Evolutionary conservation across 805 yeast genomes (phyloP), one percentile per base, ranked within the genome.

Genomic region (Kluyveromyces wickerhamii): DNA sequence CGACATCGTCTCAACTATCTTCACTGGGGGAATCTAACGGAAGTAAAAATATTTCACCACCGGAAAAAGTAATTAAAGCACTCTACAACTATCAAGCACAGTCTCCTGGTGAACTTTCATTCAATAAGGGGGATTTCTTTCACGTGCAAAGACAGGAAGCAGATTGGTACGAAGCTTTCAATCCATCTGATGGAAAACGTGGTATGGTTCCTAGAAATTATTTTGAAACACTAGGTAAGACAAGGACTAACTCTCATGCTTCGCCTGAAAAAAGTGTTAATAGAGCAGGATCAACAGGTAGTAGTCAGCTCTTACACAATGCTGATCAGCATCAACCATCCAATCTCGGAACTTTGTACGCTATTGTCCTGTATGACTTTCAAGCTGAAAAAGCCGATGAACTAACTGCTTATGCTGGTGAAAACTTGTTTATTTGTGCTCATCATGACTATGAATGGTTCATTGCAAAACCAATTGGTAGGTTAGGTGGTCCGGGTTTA

Each of bases 371-470:
- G 34, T 92, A 79, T 55, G 94, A 85, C 49, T 92, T 92, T 59
- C 70, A 66, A 41, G 96, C 97, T 5, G 71, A 67, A 48, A 63
- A 68, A 39, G 56, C 74, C 7, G 98, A 94, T 62, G 99, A 92
- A 60, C 69, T 92, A 44, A 79, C 80, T 43, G 85, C 89, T 3
- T 52, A 59, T 19, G 83, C 83, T 1, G 96, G 96, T 24, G 99
- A 92, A 49, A 80, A 83, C 48, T 71, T 92, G 42, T 83, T 88
- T 20, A 76, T 94, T 9, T 89, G 96, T 60, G 99, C 99, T 2
- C 96, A 89, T 59, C 94, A 89, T 53, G 87, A 86, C 37, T 82
- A 69, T 44, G 99, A 94, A 62, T 92, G 99, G 99, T 88, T 87
- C 49, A 92, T 92, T 40, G 97, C 96, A 4, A 92, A 92, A 57